These are phyloP conservation scores for Trichophyton schoenleinii DNA, from an alignment of 2,329 filamentous ascomycete species.

Conservation along the genomic window DNA sequence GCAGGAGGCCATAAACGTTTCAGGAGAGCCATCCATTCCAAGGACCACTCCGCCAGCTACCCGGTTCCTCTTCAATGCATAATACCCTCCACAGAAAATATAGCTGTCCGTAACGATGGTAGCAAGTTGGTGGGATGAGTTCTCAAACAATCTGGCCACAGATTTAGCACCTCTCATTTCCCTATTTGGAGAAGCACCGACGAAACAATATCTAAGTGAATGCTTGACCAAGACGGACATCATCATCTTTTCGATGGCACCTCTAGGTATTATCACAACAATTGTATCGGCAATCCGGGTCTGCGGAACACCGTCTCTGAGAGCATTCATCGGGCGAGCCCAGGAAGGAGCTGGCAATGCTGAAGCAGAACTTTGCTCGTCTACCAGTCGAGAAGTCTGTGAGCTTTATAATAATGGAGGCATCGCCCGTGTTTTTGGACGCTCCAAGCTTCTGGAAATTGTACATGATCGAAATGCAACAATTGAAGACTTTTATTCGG, in stretches of 20 bases:
- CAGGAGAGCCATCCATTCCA: no score
- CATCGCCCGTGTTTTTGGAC: conserved; percentile 14
- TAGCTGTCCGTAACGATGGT: not conserved
- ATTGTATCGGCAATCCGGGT: conserved; percentile 36
- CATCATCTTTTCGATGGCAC: conserved; percentile 37
- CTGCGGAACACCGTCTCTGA: conserved; percentile 32
- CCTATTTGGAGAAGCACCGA: conserved; percentile 37
- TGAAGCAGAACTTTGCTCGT: conserved; percentile 34
- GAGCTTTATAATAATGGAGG: conserved; percentile 18
- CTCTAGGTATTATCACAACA: conserved; percentile 35
- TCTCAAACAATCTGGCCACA: conserved; percentile 7
- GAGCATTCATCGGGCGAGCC: conserved; percentile 35
- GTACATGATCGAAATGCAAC: conserved; percentile 31
- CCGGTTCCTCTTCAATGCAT: no score
- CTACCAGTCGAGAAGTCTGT: conserved; percentile 11
- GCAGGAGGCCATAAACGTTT: no score
- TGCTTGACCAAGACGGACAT: conserved; percentile 31
- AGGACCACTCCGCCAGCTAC: no score
- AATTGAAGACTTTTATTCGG: conserved; percentile 26
- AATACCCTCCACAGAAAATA: no score
- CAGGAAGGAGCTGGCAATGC: conserved; percentile 28
- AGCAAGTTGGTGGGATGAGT: conserved; percentile 1
- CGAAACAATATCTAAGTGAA: conserved; percentile 39
- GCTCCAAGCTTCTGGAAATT: conserved; percentile 16
- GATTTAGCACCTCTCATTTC: conserved; percentile 24